phyloP scores from a whole-genome alignment of 331 rosid species.

The Quercus lobata region DNA sequence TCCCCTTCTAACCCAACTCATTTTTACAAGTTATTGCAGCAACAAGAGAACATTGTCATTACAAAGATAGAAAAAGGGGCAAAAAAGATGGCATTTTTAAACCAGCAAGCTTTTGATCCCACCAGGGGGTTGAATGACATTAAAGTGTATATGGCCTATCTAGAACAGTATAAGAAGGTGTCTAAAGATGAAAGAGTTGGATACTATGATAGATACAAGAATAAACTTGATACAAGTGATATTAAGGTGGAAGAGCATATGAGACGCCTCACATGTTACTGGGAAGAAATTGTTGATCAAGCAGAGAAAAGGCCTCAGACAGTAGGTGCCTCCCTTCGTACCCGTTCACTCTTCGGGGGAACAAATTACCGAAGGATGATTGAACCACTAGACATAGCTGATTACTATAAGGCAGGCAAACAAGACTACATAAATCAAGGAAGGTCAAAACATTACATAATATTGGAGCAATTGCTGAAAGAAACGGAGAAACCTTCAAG shows the following conservation, averaged over 20 bases:
- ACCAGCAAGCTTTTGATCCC: slow-evolving; percentile 7
- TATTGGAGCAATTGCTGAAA: slow-evolving; percentile 32
- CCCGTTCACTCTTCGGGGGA: slow-evolving; percentile 36
- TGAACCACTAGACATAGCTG: slow-evolving; percentile 62
- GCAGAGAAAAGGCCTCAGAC: slow-evolving; percentile 44
- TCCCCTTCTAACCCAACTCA: neutral
- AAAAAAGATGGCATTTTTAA: neutral
- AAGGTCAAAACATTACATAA: slow-evolving; percentile 36
- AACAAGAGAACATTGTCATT: slow-evolving; percentile 25
- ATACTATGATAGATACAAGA: slow-evolving; percentile 64
- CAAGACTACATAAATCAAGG: slow-evolving; percentile 8
- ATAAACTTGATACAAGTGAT: neutral
- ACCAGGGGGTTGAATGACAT: slow-evolving; percentile 6
- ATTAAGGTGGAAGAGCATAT: neutral
- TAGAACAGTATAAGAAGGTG: slow-evolving; percentile 65
- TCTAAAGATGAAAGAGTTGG: slow-evolving; percentile 22
- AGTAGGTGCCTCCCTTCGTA: slow-evolving; percentile 26
- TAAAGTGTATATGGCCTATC: slow-evolving; percentile 36
- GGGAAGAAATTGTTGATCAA: slow-evolving; percentile 51
- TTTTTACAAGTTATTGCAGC: slow-evolving; percentile 10
- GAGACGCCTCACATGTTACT: slow-evolving; percentile 37
- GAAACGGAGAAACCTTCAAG: neutral
- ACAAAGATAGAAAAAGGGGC: neutral
- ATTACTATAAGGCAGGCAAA: slow-evolving; percentile 25
- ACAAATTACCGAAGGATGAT: slow-evolving; percentile 53